These are phyloP conservation scores for Colletotrichum sp. DNA, from an alignment of 2,329 filamentous ascomycete genomes.

Conservation along the genomic window DNA sequence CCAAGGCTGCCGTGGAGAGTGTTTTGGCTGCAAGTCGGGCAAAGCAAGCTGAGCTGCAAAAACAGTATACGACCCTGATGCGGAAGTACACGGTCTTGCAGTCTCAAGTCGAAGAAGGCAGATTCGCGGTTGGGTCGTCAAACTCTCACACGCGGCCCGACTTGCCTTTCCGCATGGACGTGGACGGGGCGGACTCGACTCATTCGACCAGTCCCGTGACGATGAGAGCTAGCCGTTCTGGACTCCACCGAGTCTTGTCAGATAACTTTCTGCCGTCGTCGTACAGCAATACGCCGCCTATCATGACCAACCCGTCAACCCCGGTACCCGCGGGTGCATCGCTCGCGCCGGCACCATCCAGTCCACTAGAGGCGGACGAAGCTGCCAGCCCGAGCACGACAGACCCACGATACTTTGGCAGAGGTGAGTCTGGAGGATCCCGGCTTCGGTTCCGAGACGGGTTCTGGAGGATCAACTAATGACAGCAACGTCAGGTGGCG, in stretches of 20 bases:
- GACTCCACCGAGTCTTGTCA: conserved; percentile 44
- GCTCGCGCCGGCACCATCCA: conserved; percentile 42
- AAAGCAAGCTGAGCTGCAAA: conserved; percentile 59
- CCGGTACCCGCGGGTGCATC: conserved; percentile 33
- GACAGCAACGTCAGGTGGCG: conserved; percentile 41
- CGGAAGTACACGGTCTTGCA: conserved; percentile 59
- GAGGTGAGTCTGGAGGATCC: conserved; percentile 41
- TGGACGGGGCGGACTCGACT: conserved; percentile 19
- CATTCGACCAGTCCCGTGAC: conserved; percentile 41
- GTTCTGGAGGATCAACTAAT: conserved; percentile 24
- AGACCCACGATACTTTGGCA: conserved; percentile 50
- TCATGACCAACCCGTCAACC: conserved; percentile 36
- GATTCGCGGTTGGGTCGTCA: conserved; percentile 17
- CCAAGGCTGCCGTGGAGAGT: conserved; percentile 45
- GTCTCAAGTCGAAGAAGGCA: conserved; percentile 31
- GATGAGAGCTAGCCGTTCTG: conserved; percentile 35
- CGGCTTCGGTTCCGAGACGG: conserved; percentile 31
- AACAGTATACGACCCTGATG: conserved; percentile 53
- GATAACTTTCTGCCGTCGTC: conserved; percentile 45
- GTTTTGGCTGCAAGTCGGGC: conserved; percentile 56
- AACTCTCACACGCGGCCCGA: conserved; percentile 18
- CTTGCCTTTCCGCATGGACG: conserved; percentile 22
- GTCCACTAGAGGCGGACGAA: conserved; percentile 28
- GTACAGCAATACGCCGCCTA: conserved; percentile 48
- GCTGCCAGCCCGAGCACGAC: conserved; percentile 31